Percentiles rank a stretch among this genome's conserved stretches.
Evolutionary conservation across 208 protist species (phyloP).

Genomic region (Entamoeba invadens): DNA sequence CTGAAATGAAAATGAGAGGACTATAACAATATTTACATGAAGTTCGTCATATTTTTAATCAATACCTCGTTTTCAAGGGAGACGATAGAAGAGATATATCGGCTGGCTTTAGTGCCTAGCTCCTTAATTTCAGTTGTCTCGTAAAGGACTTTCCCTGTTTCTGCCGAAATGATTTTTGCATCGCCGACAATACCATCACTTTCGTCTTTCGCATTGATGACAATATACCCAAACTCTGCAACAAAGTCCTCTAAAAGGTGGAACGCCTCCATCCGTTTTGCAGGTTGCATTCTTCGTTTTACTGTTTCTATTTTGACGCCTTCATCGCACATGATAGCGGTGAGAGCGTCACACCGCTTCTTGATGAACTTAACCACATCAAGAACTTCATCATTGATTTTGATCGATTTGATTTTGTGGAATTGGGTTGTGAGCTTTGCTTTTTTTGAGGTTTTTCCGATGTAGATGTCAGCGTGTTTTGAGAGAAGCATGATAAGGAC

Average conservation of each 20-base stretch:
- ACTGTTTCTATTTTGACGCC: not conserved
- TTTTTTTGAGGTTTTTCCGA: not conserved
- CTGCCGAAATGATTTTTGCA: too few species aligned
- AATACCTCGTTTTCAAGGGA: too few species aligned
- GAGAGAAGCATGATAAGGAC: not conserved
- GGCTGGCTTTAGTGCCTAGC: too few species aligned
- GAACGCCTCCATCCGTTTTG: not conserved
- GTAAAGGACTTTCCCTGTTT: too few species aligned
- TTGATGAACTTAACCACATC: not conserved
- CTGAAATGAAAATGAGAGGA: too few species aligned
- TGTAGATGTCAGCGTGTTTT: not conserved
- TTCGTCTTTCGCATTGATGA: not conserved
- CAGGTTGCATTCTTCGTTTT: not conserved
- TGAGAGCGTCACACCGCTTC: not conserved
- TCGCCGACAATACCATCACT: not conserved
- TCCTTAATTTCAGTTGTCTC: too few species aligned
- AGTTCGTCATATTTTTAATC: too few species aligned
- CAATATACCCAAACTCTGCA: not conserved
- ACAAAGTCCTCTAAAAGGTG: not conserved
- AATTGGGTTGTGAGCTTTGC: not conserved
- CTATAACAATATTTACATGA: too few species aligned
- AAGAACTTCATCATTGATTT: not conserved
- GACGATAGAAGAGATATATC: too few species aligned
- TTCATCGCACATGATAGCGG: not conserved
- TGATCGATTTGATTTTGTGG: not conserved